Percentiles rank a stretch among this genome's conserved stretches.
Conservation (phyloP, 441 rosid species). For the California macrophylla region DNA sequence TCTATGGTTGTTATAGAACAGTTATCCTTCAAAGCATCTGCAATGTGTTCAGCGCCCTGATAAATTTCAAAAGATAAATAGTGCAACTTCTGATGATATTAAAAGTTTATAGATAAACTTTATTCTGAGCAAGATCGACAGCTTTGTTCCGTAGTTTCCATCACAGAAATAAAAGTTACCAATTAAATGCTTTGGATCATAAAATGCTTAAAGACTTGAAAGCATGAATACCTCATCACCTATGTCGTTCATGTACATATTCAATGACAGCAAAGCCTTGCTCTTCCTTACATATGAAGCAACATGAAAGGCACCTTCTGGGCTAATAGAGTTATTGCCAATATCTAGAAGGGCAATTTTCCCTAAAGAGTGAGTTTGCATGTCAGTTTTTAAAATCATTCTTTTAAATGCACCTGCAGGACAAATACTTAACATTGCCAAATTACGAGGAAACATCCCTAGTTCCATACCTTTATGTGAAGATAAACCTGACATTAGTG, state of each 20-base stretch:
- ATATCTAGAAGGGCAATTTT: conserved; percentile 69
- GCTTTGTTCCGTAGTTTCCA: neutral
- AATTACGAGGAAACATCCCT: conserved; percentile 3
- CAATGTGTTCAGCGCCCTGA: conserved; percentile 79
- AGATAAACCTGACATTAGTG: conserved; percentile 71
- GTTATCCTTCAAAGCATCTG: conserved; percentile 74
- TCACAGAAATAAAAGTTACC: neutral
- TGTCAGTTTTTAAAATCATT: conserved; percentile 10
- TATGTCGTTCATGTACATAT: conserved; percentile 90
- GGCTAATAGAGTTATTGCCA: conserved; percentile 78
- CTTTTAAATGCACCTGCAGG: neutral
- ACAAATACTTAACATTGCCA: conserved; percentile 7
- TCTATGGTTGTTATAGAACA: conserved; percentile 61
- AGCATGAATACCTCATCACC: conserved; percentile 64
- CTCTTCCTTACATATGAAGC: conserved; percentile 78
- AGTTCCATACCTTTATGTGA: conserved; percentile 53
- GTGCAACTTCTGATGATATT: conserved; percentile 10
- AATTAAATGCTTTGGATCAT: neutral
- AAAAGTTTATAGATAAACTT: neutral
- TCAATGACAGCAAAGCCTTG: conserved; percentile 86
- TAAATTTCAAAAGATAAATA: conserved; percentile 15
- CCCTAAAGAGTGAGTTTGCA: conserved; percentile 36
- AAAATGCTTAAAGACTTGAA: conserved; percentile 9
- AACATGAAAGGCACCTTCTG: conserved; percentile 69
- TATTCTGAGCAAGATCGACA: neutral